Evolutionary conservation across 2,329 filamentous ascomycete species (phyloP).

Genomic region (Fusarium veterinarium): DNA sequence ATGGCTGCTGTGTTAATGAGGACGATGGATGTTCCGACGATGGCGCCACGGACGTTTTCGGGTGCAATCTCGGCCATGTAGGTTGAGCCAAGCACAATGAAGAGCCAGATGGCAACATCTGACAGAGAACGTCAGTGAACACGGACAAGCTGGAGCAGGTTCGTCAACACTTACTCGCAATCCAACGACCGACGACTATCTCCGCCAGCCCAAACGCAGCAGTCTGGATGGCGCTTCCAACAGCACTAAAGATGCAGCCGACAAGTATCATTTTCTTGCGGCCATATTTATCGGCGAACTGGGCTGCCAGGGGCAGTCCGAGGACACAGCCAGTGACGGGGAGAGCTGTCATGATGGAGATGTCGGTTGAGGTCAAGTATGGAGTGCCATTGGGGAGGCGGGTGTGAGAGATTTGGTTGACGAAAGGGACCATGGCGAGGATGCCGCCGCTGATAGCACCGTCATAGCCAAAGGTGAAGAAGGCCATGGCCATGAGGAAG

Average conservation of each 20-base stretch:
- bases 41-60: not conserved
- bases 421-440: not conserved
- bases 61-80: not conserved
- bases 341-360: not conserved
- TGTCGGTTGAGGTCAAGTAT: not conserved
- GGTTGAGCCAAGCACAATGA: not conserved
- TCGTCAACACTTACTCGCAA: not conserved
- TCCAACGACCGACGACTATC: not conserved
- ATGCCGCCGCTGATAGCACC: not conserved
- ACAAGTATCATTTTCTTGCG: not conserved
- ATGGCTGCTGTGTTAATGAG: not conserved
- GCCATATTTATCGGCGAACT: not conserved
- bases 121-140: not conserved
- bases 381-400: not conserved
- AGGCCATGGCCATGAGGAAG: not conserved
- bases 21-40: not conserved
- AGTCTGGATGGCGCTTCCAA: not conserved
- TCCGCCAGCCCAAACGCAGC: not conserved
- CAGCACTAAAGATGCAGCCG: not conserved
- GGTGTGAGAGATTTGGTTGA: not conserved
- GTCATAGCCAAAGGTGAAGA: conserved; percentile 1
- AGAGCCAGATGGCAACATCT: not conserved
- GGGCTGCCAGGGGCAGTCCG: not conserved
- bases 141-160: accelerated
- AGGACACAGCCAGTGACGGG: not conserved